Evolutionary conservation across 169 alveolate genomes (phyloP).

Genomic region (Plasmodium billcollinsi): DNA sequence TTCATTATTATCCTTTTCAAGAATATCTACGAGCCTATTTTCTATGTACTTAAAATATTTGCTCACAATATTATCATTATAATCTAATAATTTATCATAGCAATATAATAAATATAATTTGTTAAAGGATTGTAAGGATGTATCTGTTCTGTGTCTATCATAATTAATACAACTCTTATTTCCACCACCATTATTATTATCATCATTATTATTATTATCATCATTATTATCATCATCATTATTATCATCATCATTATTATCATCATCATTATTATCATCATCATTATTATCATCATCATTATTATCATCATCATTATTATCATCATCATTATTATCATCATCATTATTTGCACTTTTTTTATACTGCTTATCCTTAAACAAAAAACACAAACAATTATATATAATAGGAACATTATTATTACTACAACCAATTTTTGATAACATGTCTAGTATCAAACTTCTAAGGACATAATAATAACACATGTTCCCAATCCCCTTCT

Average conservation of each 20-base stretch:
- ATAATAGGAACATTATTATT: constrained; percentile 69
- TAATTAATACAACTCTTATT: neutral
- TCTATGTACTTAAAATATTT: constrained; percentile 72
- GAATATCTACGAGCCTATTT: neutral
- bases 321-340: neutral
- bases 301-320: neutral
- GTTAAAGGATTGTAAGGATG: neutral
- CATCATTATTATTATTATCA: neutral
- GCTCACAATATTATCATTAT: constrained; percentile 70
- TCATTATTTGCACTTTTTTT: neutral
- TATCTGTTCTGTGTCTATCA: no score
- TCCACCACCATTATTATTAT: neutral
- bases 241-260: neutral
- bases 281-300: neutral
- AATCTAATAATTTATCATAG: constrained; percentile 64
- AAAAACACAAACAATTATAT: constrained; percentile 57
- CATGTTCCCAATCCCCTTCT: neutral
- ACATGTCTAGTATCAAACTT: constrained; percentile 37
- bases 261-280: neutral
- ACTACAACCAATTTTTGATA: constrained; percentile 72
- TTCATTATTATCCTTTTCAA: neutral
- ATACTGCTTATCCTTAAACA: neutral
- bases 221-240: neutral
- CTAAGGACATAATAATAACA: constrained; percentile 22
- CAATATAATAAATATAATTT: constrained; percentile 44